phyloP scores from a whole-genome alignment of 179 eudicot genomes.

The Beta macrorhiza region DNA sequence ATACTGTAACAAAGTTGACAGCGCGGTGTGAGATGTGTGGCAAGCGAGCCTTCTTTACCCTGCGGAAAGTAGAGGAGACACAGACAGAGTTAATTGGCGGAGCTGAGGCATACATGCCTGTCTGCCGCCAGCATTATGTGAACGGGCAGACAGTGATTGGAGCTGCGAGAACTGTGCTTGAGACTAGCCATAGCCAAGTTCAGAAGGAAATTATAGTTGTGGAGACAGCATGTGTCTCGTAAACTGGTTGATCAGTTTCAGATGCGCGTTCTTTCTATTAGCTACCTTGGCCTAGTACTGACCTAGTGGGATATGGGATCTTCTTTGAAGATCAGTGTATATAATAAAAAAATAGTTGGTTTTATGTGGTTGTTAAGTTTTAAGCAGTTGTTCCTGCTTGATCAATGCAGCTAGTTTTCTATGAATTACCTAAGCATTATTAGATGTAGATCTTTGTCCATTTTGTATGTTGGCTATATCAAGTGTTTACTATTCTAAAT shows the following conservation, averaged over 20 bases:
- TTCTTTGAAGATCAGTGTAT: not conserved
- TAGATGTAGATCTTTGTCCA: not conserved
- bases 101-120: conserved; percentile 83
- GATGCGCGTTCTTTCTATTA: not conserved
- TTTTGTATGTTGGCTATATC: not conserved
- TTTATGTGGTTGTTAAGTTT: not conserved
- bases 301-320: not conserved
- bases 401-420: not conserved
- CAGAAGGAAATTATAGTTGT: conserved; percentile 28
- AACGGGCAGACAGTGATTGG: conserved; percentile 46
- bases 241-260: not conserved
- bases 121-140: conserved; percentile 86
- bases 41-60: conserved; percentile 68
- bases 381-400: not conserved
- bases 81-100: conserved; percentile 77
- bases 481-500: not conserved
- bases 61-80: conserved; percentile 61
- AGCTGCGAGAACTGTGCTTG: conserved; percentile 44
- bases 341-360: not conserved
- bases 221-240: conserved; percentile 28
- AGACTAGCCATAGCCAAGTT: conserved; percentile 33
- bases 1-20: conserved; percentile 78
- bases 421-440: not conserved
- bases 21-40: conserved; percentile 88
- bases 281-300: not conserved